phyloP scores from a whole-genome alignment of 805 yeast species.

The Cyberlindnera mycetangii region DNA sequence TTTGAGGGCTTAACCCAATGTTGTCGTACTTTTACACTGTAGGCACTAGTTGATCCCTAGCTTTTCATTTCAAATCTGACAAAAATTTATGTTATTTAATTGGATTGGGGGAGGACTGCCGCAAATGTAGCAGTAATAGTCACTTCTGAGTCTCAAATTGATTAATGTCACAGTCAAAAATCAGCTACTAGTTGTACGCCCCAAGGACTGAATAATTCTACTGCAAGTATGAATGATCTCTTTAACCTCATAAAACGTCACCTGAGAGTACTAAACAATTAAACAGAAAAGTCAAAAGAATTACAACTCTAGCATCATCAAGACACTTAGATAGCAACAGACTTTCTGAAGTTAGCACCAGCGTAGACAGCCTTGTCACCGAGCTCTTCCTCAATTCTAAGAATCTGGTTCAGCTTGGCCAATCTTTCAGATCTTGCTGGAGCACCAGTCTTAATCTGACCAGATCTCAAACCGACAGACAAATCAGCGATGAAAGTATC shows the following conservation, averaged over 20 bases:
- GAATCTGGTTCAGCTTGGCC: slow-evolving; percentile 97
- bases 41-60: too few relatives aligned
- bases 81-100: too few relatives aligned
- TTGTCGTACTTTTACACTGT: too few relatives aligned
- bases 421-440: slow-evolving; percentile 99
- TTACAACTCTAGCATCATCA: neutral
- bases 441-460: slow-evolving; percentile 99
- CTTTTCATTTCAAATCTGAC: too few relatives aligned
- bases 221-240: too few relatives aligned
- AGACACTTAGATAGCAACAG: slow-evolving; percentile 31
- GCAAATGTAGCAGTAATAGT: too few relatives aligned
- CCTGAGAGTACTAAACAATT: neutral
- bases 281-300: neutral
- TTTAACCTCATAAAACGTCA: neutral
- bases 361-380: slow-evolving; percentile 97
- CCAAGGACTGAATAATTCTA: too few relatives aligned
- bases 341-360: slow-evolving; percentile 79
- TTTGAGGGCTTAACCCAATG: too few relatives aligned
- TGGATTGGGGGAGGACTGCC: too few relatives aligned
- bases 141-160: too few relatives aligned
- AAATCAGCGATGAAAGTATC: slow-evolving; percentile 98
- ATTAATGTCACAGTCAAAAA: too few relatives aligned
- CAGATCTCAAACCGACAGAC: slow-evolving; percentile 95
- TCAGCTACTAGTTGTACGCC: too few relatives aligned
- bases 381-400: slow-evolving; percentile 97